Base-by-base conservation (phyloP, 169 alveolate genomes). In the Theileria sp. region DNA sequence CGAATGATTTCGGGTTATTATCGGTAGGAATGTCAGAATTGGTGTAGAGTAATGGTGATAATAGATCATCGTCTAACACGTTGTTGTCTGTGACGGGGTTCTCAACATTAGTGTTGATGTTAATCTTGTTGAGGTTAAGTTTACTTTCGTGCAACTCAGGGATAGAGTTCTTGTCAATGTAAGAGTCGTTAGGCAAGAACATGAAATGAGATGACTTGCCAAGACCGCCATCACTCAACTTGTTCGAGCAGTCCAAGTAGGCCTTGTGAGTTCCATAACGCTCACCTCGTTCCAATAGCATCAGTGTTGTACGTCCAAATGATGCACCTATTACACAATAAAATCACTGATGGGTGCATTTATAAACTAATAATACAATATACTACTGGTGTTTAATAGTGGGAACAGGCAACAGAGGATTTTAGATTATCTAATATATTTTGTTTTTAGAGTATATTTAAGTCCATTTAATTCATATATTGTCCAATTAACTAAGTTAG, bases 251-350 rank as follows among this genome's bases (percentile, higher is more conserved):
- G 19, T 74, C 80, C 5, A 17, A 6, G 30, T 44, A 36, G 7
- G 17, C 49, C 32, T 62, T 58, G 34, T 62, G 19, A 12, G 62
- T 28, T 5, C 38, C 49, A 60, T 74, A 74, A 17, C 86, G 61
- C 32, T 67, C 73, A 19, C 75, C 50, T 25, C 78, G 67, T 32
- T 83, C 89, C 25, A 30, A 23, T 17, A 44, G 7, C 70, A 77
- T 30, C 77, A 83, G 21, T 28, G 89, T 80, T 0, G 86, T 67
- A 26, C 89, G 77, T 4, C 89, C 89, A 44, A 83, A 83, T 25
- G 89, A 83, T 19, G 89, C 86, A 77, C 89, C 89, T 83, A 75
- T 4, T 19, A 23, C 65, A 68, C 8, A 36, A 68, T 44, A 44
- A 44, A 44, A 2, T 44, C 54, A 7, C 17, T 15, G 54, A 8